Evolutionary conservation across 2,329 filamentous ascomycete species (phyloP).

Genomic region (Teratosphaeria epicoccoides): DNA sequence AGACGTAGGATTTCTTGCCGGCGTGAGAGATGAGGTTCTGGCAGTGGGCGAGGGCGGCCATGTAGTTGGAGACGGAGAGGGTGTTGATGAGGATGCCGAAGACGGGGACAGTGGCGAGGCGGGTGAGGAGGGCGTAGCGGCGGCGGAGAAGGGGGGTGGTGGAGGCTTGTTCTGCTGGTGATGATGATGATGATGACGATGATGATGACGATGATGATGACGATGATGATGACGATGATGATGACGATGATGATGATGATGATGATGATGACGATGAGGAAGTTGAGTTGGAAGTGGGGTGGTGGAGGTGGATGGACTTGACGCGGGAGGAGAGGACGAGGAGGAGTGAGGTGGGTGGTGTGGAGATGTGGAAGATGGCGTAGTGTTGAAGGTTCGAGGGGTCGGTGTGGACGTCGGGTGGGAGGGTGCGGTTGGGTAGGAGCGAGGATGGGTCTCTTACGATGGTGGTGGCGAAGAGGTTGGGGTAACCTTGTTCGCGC

Average conservation of each 20-base stretch:
- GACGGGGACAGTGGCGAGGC: constrained; percentile 67
- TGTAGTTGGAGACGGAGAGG: constrained; percentile 81
- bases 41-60: constrained; percentile 66
- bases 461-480: constrained; percentile 59
- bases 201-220: constrained; percentile 17
- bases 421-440: constrained; percentile 74
- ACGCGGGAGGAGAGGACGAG: constrained; percentile 80
- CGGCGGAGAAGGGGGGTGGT: constrained; percentile 58
- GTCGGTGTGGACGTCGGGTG: constrained; percentile 36
- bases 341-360: constrained; percentile 70
- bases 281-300: not conserved
- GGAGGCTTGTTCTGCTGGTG: constrained; percentile 35
- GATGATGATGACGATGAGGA: constrained; percentile 41
- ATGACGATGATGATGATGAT: constrained; percentile 14
- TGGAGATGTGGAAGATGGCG: constrained; percentile 74
- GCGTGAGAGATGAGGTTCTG: constrained; percentile 61
- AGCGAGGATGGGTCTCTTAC: constrained; percentile 66
- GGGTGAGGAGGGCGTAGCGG: constrained; percentile 77
- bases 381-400: constrained; percentile 50
- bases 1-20: constrained; percentile 90
- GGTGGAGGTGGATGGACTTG: constrained; percentile 63
- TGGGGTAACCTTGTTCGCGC: constrained; percentile 53
- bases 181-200: constrained; percentile 38
- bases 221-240: constrained; percentile 38
- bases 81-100: constrained; percentile 96